Percentiles rank a stretch among this genome's conserved stretches.
Conservation (phyloP, 2,329 filamentous ascomycete species). For the Diaporthe batatas region DNA sequence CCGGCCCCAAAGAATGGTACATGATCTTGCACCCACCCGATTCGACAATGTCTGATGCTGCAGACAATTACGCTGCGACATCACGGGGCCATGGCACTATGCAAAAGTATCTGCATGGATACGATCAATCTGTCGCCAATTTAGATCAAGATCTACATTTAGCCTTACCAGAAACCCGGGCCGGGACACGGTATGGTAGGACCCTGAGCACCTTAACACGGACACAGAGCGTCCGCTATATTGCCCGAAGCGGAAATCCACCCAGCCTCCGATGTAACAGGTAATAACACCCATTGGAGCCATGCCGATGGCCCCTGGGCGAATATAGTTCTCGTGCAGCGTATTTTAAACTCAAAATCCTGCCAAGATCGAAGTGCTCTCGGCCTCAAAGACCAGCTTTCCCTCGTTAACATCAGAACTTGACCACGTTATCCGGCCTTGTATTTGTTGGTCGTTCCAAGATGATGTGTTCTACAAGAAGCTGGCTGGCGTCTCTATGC, state of each 20-base stretch:
- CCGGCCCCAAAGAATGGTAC: too few relatives aligned
- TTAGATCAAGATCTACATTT: conserved; percentile 31
- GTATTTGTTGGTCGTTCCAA: background rate
- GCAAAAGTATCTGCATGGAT: background rate
- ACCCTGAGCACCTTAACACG: conserved; percentile 29
- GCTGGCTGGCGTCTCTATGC: conserved; percentile 13
- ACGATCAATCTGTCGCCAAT: conserved; percentile 10
- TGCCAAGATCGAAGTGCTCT: background rate
- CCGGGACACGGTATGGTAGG: background rate
- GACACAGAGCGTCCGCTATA: conserved; percentile 19
- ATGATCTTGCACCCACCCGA: too few relatives aligned
- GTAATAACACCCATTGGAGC: background rate
- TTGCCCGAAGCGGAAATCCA: conserved; percentile 14
- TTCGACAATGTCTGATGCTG: background rate
- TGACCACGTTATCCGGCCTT: background rate
- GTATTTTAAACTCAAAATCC: conserved; percentile 12
- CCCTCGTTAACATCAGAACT: background rate
- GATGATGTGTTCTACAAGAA: conserved; percentile 3
- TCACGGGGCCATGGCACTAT: background rate
- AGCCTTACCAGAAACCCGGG: conserved; percentile 29
- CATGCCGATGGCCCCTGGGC: background rate
- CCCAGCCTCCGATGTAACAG: conserved; percentile 25
- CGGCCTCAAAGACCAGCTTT: background rate
- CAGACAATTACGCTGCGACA: conserved; percentile 11
- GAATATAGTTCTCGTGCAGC: conserved; percentile 10